Evolutionary conservation across 2,329 filamentous ascomycete species (phyloP).

Genomic region (Penicillium frequentans): DNA sequence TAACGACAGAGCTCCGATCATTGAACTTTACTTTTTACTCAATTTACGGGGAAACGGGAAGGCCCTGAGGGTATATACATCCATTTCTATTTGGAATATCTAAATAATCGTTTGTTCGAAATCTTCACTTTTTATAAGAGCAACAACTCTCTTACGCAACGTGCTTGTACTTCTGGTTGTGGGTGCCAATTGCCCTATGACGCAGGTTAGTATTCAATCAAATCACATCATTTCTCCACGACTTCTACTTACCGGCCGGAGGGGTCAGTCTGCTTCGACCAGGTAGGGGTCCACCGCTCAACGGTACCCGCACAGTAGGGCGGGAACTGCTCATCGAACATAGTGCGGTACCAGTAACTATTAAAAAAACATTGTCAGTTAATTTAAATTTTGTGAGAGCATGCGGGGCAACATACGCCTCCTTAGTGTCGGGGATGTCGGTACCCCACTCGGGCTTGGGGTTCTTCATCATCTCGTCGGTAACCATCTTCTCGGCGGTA

Average conservation of each 20-base stretch:
- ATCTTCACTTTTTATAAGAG: conserved; percentile 18
- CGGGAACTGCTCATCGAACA: conserved; percentile 99
- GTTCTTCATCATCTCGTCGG: conserved; percentile 98
- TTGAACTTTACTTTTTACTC: neutral
- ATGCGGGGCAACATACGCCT: conserved; percentile 64
- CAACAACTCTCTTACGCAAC: conserved; percentile 34
- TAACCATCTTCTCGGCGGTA: conserved; percentile 82
- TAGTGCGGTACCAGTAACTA: conserved; percentile 93
- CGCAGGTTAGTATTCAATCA: conserved; percentile 16
- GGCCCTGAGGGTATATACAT: neutral
- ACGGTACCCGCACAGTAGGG: conserved; percentile 87
- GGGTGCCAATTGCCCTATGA: conserved; percentile 70
- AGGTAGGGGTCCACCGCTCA: conserved; percentile 94
- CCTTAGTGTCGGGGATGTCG: conserved; percentile 94
- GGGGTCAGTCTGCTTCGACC: conserved; percentile 94
- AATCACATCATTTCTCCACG: neutral
- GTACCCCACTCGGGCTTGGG: conserved; percentile 93
- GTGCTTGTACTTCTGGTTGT: conserved; percentile 70
- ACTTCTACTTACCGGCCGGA: conserved; percentile 70
- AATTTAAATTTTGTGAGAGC: neutral
- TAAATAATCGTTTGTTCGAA: conserved; percentile 10
- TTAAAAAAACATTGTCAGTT: conserved; percentile 1
- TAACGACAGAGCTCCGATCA: neutral
- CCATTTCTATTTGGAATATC: conserved; percentile 5
- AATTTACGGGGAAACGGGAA: neutral